Percentiles rank a stretch among this genome's conserved stretches.
phyloP scores from a whole-genome alignment of 2,329 filamentous ascomycete genomes.

The Grosmannia clavigera region DNA sequence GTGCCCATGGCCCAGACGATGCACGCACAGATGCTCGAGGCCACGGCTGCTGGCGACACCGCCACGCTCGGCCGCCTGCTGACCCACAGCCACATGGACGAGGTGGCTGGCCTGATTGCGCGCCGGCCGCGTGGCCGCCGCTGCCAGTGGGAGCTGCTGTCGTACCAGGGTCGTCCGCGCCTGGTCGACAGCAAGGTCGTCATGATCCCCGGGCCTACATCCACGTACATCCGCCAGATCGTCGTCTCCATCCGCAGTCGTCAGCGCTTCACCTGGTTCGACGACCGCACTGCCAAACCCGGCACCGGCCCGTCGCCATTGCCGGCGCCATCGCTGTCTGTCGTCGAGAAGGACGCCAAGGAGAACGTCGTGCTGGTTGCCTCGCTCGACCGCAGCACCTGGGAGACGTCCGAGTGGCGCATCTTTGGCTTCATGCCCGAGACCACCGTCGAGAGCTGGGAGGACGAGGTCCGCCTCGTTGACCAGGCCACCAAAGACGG shows the following conservation, averaged over 20 bases:
- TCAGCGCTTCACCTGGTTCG: slow-evolving; percentile 37
- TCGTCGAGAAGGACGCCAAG: slow-evolving; percentile 36
- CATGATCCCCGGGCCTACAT: slow-evolving; percentile 29
- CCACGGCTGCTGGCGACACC: slow-evolving; percentile 46
- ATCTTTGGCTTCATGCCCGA: slow-evolving; percentile 52
- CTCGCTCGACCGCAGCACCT: slow-evolving; percentile 31
- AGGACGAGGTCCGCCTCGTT: slow-evolving; percentile 14
- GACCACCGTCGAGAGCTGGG: slow-evolving; percentile 32
- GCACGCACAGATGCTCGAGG: slow-evolving; percentile 48
- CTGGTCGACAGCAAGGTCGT: slow-evolving; percentile 43
- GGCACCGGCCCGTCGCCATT: not conserved
- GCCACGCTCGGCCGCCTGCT: slow-evolving; percentile 39
- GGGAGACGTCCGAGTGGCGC: slow-evolving; percentile 41
- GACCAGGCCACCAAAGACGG: not conserved
- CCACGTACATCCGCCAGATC: slow-evolving; percentile 30
- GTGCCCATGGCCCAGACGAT: slow-evolving; percentile 43
- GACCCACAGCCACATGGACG: slow-evolving; percentile 33
- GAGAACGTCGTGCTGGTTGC: slow-evolving; percentile 55
- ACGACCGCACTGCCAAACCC: not conserved
- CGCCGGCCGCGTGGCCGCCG: slow-evolving; percentile 32
- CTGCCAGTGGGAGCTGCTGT: slow-evolving; percentile 41
- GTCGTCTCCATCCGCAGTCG: slow-evolving; percentile 47
- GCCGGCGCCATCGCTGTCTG: slow-evolving; percentile 28
- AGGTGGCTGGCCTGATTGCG: slow-evolving; percentile 41
- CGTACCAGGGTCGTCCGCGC: slow-evolving; percentile 34